These are phyloP conservation scores for Schizophyllum amplum DNA, from an alignment of 1,284 basidiomycete genomes.

Conservation along the genomic window DNA sequence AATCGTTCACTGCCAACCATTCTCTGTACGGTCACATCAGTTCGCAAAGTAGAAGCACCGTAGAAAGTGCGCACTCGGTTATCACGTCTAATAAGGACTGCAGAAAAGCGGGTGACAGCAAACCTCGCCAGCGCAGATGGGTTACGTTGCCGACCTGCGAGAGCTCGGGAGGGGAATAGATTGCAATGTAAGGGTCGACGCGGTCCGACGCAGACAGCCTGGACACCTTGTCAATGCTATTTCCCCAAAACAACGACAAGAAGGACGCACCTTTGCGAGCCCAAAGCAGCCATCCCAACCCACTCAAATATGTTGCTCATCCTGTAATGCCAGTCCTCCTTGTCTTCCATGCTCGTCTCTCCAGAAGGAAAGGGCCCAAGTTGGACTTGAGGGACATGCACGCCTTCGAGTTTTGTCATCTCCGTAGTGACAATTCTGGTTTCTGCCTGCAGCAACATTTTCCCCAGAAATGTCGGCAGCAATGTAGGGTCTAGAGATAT, in stretches of 20 bases:
- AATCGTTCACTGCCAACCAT: background rate
- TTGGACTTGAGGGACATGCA: constrained; percentile 25
- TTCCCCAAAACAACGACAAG: background rate
- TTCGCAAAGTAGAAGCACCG: no score
- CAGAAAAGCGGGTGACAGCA: constrained; percentile 44
- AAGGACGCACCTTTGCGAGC: background rate
- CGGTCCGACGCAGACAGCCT: constrained; percentile 30
- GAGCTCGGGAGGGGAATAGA: background rate
- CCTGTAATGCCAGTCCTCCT: constrained; percentile 42
- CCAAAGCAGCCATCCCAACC: constrained; percentile 47
- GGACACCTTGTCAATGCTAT: background rate
- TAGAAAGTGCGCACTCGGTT: constrained; percentile 15
- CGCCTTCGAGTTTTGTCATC: constrained; percentile 19
- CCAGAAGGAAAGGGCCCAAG: constrained; percentile 18
- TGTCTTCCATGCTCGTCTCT: constrained; percentile 20
- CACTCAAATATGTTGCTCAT: constrained; percentile 52
- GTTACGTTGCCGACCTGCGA: constrained; percentile 30
- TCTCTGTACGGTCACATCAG: background rate
- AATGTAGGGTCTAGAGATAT: no score
- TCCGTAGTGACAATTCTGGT: constrained; percentile 16
- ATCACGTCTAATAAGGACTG: constrained; percentile 29
- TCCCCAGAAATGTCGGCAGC: constrained; percentile 4
- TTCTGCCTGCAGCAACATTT: constrained; percentile 9
- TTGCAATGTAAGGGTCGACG: constrained; percentile 28
- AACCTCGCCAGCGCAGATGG: constrained; percentile 40